Conservation (phyloP, 768 basidiomycete genomes). For the Phaeotremella fagi region DNA sequence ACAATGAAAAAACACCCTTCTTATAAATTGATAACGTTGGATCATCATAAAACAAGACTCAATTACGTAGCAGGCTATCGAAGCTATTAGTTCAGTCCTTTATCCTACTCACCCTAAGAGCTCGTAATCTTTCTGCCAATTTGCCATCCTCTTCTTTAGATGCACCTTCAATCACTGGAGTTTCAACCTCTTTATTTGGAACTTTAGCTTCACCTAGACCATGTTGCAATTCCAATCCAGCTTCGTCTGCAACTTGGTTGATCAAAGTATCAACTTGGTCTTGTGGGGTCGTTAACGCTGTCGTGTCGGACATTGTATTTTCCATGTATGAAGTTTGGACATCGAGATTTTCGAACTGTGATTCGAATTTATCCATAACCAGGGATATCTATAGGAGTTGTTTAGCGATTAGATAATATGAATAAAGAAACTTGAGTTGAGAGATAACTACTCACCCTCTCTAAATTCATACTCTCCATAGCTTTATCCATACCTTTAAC, state of each 20-base stretch:
- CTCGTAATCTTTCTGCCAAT: slow-evolving; percentile 80
- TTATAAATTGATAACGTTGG: not conserved
- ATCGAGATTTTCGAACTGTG: slow-evolving; percentile 92
- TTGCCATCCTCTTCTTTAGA: slow-evolving; percentile 46
- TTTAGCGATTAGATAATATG: slow-evolving; percentile 1
- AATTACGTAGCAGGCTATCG: slow-evolving; percentile 11
- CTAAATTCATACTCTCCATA: slow-evolving; percentile 98
- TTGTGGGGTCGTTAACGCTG: slow-evolving; percentile 87
- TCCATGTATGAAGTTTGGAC: slow-evolving; percentile 99
- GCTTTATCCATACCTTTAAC: slow-evolving; percentile 98
- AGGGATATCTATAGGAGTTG: slow-evolving; percentile 72
- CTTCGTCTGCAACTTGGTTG: slow-evolving; percentile 93
- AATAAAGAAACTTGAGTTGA: not conserved
- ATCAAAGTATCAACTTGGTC: slow-evolving; percentile 92
- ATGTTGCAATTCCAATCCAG: slow-evolving; percentile 89
- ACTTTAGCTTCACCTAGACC: slow-evolving; percentile 64
- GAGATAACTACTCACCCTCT: slow-evolving; percentile 61
- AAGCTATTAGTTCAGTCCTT: not conserved
- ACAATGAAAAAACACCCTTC: slow-evolving; percentile 11
- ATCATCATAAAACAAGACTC: not conserved
- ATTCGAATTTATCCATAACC: slow-evolving; percentile 99
- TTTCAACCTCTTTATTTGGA: slow-evolving; percentile 54
- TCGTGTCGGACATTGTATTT: slow-evolving; percentile 87
- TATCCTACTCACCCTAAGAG: slow-evolving; percentile 55
- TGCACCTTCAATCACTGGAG: slow-evolving; percentile 56